Percentiles rank a stretch among this genome's conserved stretches.
phyloP scores from a whole-genome alignment of 108 stramenopile species.

The Skeletonema potamos region DNA sequence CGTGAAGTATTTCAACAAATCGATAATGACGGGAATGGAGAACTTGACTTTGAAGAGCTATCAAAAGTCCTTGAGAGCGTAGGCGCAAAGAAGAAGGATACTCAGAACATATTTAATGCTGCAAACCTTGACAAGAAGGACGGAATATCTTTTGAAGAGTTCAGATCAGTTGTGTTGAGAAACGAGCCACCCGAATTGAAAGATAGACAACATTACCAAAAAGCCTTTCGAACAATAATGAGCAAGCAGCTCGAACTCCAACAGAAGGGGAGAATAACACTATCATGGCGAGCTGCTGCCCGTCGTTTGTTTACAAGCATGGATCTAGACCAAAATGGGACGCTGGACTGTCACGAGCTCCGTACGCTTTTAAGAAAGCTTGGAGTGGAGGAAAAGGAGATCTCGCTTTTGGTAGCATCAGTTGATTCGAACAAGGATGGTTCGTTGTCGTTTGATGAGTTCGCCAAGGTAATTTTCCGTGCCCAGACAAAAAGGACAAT shows the following conservation, averaged over 20 bases:
- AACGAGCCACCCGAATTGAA: background rate
- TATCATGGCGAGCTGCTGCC: constrained; percentile 13
- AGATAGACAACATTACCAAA: constrained; percentile 11
- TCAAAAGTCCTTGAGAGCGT: background rate
- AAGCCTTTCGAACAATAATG: constrained; percentile 12
- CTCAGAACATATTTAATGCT: constrained; percentile 7
- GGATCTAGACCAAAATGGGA: constrained; percentile 22
- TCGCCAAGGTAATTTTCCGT: background rate
- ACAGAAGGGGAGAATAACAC: background rate
- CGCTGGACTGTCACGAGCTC: constrained; percentile 20
- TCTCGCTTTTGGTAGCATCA: constrained; percentile 11
- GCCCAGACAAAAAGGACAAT: background rate
- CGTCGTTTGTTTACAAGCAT: constrained; percentile 11
- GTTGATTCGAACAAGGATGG: constrained; percentile 24
- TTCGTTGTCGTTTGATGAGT: constrained; percentile 17
- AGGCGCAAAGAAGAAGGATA: constrained; percentile 8
- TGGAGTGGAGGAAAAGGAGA: constrained; percentile 16
- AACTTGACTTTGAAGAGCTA: constrained; percentile 10
- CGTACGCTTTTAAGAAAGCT: constrained; percentile 9
- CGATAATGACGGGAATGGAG: constrained; percentile 12
- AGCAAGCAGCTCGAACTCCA: background rate
- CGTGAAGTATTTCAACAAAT: constrained; percentile 12
- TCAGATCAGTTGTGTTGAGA: background rate
- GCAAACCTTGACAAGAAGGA: constrained; percentile 4
- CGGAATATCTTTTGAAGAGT: constrained; percentile 19